Conservation (phyloP, 306 rosid genomes). For the barrel medic (Medicago truncatula) region DNA sequence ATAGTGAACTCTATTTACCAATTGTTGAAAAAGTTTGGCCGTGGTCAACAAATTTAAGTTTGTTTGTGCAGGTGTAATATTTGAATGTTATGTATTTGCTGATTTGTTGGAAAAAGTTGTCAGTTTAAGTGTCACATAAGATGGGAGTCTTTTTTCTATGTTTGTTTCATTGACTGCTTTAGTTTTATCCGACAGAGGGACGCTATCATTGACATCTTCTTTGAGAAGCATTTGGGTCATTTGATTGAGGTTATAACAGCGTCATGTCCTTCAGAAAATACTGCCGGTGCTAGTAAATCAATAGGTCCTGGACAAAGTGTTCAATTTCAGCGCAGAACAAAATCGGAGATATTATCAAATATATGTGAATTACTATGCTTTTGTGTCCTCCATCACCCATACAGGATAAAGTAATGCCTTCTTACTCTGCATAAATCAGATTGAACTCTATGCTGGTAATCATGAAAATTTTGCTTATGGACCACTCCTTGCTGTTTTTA, state of each 20-base stretch:
- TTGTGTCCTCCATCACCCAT: slow-evolving; percentile 95
- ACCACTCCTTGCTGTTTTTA: slow-evolving; percentile 49
- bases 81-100: slow-evolving; percentile 65
- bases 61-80: slow-evolving; percentile 56
- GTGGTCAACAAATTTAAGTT: slow-evolving; percentile 42
- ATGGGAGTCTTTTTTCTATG: slow-evolving; percentile 38
- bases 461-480: slow-evolving; percentile 16
- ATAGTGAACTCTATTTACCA: neutral
- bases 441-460: slow-evolving; percentile 30
- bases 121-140: slow-evolving; percentile 59
- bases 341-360: slow-evolving; percentile 90
- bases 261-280: slow-evolving; percentile 73
- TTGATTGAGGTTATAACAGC: slow-evolving; percentile 73
- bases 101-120: slow-evolving; percentile 61
- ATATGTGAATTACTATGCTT: slow-evolving; percentile 94
- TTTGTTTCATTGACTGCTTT: slow-evolving; percentile 43
- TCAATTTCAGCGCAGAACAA: slow-evolving; percentile 55
- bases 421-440: slow-evolving; percentile 39
- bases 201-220: slow-evolving; percentile 81
- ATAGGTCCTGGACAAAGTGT: slow-evolving; percentile 49
- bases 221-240: slow-evolving; percentile 87
- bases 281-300: slow-evolving; percentile 51
- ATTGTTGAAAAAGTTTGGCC: slow-evolving; percentile 41
- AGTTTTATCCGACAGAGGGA: slow-evolving; percentile 76
- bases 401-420: slow-evolving; percentile 83